Evolutionary conservation across 139 green algal species (phyloP).

Genomic region (Astrephomene gubernaculifera): DNA sequence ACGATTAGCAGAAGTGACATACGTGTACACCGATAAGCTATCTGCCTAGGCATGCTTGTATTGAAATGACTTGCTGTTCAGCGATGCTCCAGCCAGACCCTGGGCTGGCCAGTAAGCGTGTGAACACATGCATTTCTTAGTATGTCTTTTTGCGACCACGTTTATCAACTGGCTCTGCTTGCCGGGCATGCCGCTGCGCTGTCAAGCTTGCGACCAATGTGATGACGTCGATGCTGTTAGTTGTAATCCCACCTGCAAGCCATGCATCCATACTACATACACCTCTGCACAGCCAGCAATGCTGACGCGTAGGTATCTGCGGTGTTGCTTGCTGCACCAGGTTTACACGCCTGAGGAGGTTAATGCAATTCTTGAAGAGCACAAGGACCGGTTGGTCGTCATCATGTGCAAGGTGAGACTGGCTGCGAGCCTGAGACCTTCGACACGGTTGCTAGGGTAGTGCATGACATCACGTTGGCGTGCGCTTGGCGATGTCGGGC

Average conservation of each 20-base stretch:
- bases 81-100: not conserved
- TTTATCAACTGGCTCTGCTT: too few species aligned
- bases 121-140: too few species aligned
- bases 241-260: not conserved
- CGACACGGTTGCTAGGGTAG: too few species aligned
- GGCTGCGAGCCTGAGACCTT: too few species aligned
- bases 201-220: too few species aligned
- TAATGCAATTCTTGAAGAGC: slow-evolving; percentile 53
- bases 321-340: not conserved
- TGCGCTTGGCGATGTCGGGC: too few species aligned
- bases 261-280: not conserved
- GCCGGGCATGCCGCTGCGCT: too few species aligned
- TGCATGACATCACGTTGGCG: too few species aligned
- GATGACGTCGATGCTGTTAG: too few species aligned
- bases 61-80: not conserved
- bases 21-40: not conserved
- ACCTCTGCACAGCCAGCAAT: not conserved
- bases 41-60: not conserved
- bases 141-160: too few species aligned
- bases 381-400: slow-evolving; percentile 68
- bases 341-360: slow-evolving; percentile 62
- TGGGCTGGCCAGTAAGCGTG: not conserved
- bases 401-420: slow-evolving; percentile 76
- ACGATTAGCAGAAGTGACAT: not conserved
- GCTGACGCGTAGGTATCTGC: not conserved